Base-by-base conservation (phyloP, 306 rosid species). In the Glycyrrhiza uralensis region DNA sequence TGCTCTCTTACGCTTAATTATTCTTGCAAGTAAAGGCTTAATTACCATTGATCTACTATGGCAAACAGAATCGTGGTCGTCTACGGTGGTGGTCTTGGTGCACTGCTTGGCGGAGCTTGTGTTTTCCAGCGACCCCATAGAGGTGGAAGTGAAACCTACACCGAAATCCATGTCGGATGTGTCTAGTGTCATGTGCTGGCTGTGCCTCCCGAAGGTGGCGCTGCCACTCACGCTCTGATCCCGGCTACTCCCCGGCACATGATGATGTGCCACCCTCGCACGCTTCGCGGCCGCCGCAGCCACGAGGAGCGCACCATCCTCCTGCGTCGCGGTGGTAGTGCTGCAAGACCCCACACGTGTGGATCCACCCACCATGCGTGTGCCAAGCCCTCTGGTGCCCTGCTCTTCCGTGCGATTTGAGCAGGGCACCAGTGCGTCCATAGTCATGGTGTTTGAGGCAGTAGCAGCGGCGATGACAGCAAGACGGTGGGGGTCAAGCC, bases 341-440 rank as follows among this genome's bases (percentile, higher is more conserved):
- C 89, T 80, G 47, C 92, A 78, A 0, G 90, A 83, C 5, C 83
- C 86, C 14, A 76, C 88, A 17, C 69, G 80, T 13, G 88, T 73
- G 33, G 90, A 77, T 66, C 84, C 41, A 14, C 85, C 88, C 9
- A 70, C 61, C 39, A 63, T 50, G 29, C 76, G 56, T 41, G 59
- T 49, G 65, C 76, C 81, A 9, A 50, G 51, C 14, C 74, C 64
- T 17, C 47, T 7, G 0, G 39, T 66, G 23, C 69, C 63, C 15
- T 28, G 79, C 62, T 77, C 81, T 6, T 80, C 75, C 7, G 54
- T 8, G 0, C 67, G 73, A 45, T 80, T 80, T 9, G 88, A 68
- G 85, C 89, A 85, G 1, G 98, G 97, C 13, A 93, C 98, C 74
- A 89, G 41, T 0, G 92, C 97, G 55, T 94, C 98, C 86, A 85